Evolutionary conservation across 169 alveolate species (phyloP), one percentile per base, ranked within the genome.

Genomic region (Plasmodium chabaudi): DNA sequence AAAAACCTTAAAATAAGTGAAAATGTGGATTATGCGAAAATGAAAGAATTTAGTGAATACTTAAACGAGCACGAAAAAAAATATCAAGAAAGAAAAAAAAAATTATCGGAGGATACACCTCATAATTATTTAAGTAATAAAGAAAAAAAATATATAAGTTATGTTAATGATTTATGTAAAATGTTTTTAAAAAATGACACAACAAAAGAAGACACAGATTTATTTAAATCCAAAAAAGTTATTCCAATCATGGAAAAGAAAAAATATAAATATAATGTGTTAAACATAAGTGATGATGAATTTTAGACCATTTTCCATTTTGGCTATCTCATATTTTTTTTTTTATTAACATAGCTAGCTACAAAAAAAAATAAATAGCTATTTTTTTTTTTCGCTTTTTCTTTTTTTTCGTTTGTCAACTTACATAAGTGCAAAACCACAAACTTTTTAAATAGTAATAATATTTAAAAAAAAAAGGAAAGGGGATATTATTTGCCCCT

Each of bases 21-120:
- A 60, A 67, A 67, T 49, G 55, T 25, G 42, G 89, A 79, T 42
- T 60, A 27, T 46, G 21, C 5, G 44, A 79, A 79, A 23, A 79
- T 79, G 1, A 39, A 79, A 34, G 72, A 79, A 69, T 79, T 79
- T 59, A 79, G 67, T 79, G 89, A 79, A 15, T 79, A 65, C 60
- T 59, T 79, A n/a, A 79, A 79, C 21, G 82, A 67, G 21, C 56
- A 60, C 1, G 82, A 79, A 79, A 67, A 65, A n/a, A 71, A 65
- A 1, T 79, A 79, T 60, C 39, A 51, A 59, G 42, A 47, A 15
- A 70, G 53, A 65, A 19, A 15, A 42, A 67, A 79, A 69, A 64
- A 79, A 46, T 55, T 15, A 0, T 39, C 15, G 21, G 55, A 21
- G 6, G 19, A 47, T 9, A 61, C 61, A 34, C 12, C 60, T 12